A percentile compares a stretch with the other conserved stretches of the same genome.
Conservation (phyloP, 73 alveolate species). For the Paramecium caudatum region DNA sequence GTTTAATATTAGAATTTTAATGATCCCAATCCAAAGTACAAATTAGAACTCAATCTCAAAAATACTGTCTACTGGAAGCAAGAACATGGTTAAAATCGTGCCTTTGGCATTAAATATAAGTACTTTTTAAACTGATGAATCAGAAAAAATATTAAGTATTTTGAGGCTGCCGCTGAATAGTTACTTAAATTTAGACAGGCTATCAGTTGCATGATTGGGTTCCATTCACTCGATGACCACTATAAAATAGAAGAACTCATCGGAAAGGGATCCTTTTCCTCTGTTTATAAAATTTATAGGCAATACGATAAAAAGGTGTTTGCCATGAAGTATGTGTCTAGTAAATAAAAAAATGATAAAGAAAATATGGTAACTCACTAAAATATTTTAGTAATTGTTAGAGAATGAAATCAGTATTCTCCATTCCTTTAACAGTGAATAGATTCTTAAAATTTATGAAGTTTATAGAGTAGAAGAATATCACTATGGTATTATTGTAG, state of each 20-base stretch:
- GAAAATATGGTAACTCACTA: slow-evolving; percentile 46
- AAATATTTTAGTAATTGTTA: not conserved
- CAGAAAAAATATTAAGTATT: slow-evolving; percentile 54
- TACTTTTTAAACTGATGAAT: not conserved
- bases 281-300: not conserved
- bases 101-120: slow-evolving; percentile 57
- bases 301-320: slow-evolving; percentile 8
- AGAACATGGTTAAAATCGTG: slow-evolving; percentile 23
- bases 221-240: slow-evolving; percentile 28
- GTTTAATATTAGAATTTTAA: not conserved
- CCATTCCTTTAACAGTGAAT: not conserved
- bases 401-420: slow-evolving; percentile 42
- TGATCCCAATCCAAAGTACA: slow-evolving; percentile 52
- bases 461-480: slow-evolving; percentile 22
- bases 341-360: slow-evolving; percentile 43
- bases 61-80: slow-evolving; percentile 37
- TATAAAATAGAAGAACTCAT: not conserved
- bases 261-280: slow-evolving; percentile 26
- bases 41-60: slow-evolving; percentile 21
- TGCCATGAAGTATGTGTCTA: slow-evolving; percentile 35
- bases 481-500: slow-evolving; percentile 24
- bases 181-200: slow-evolving; percentile 18
- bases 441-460: slow-evolving; percentile 29
- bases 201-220: slow-evolving; percentile 27
- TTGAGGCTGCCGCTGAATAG: slow-evolving; percentile 40